Percentiles rank a stretch among this genome's conserved stretches.
Evolutionary conservation across 1,139 yeast species (phyloP).

Genomic region (Blastobotrys proliferans): DNA sequence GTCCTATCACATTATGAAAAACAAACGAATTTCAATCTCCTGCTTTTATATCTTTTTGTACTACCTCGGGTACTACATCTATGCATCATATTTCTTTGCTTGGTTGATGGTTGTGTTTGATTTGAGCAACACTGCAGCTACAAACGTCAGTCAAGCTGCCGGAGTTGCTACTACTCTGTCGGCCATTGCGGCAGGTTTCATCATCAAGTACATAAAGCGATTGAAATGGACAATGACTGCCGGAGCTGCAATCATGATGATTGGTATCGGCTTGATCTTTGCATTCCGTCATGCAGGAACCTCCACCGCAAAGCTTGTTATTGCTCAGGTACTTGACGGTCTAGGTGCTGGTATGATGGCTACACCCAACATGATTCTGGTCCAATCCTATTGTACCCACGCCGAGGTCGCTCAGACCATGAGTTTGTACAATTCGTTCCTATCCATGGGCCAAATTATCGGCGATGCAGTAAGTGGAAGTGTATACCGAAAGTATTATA

Average conservation of each 20-base stretch:
- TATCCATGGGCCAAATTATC: constrained; percentile 19
- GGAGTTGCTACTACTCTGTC: constrained; percentile 61
- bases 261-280: constrained; percentile 44
- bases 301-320: constrained; percentile 17
- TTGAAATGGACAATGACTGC: constrained; percentile 55
- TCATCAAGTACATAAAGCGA: constrained; percentile 46
- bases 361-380: constrained; percentile 21
- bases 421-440: constrained; percentile 22
- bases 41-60: constrained; percentile 17
- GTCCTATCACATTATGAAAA: constrained; percentile 12
- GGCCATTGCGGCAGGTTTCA: constrained; percentile 51
- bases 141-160: constrained; percentile 55
- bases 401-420: constrained; percentile 23
- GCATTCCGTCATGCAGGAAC: constrained; percentile 16
- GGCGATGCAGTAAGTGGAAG: constrained; percentile 21
- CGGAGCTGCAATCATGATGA: constrained; percentile 52
- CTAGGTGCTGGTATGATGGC: constrained; percentile 24
- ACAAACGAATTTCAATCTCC: constrained; percentile 14
- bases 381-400: constrained; percentile 21
- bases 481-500: constrained; percentile 17
- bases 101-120: constrained; percentile 51
- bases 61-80: constrained; percentile 18
- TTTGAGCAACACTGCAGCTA: constrained; percentile 54
- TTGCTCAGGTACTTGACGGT: constrained; percentile 22
- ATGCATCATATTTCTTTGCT: constrained; percentile 18